Base-by-base conservation (phyloP, 495 filamentous ascomycete genomes). In the Daldinia grandis region DNA sequence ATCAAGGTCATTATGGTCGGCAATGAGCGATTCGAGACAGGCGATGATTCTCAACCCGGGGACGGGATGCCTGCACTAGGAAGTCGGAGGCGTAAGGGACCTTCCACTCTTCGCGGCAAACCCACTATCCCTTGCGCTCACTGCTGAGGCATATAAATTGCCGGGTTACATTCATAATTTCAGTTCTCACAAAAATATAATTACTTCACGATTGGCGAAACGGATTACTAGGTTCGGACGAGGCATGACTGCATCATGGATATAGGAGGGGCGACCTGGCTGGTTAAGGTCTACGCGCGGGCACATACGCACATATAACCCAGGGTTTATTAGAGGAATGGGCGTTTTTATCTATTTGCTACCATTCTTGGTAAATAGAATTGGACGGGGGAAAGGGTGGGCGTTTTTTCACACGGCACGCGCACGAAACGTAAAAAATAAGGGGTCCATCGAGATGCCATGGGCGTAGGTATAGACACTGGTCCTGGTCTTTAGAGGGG, bases 1-100 rank as follows among this genome's bases (percentile, higher is more conserved):
- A 82, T 92, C 65, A 92, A 92, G 76, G 74, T 92, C 28, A 79
- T 92, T 33, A 86, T 82, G 30, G 78, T 88, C 6, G 89, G 89
- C 25, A 84, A 87, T 63, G 89, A 90, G 73, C 78, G 86, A 42
- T 90, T 88, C 73, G 87, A 82, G 51, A 74, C 74, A n/a, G 61
- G 62, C 5, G 71, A 73, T n/a, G 68, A 74, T 30, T 63, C 69
- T 10, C 51, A 75, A 44, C 68, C 73, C 14, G 77, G 68, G 14
- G 76, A 76, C 54, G 71, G 72, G 21, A 51, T 76, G 63, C 74
- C 72, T 15, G 74, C 71, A 53, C 58, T 80, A 63, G 65, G 68
- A 27, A 75, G 58, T 63, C 68, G 74, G 47, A 76, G 75, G 64
- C 73, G 77, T 67, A 80, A 78, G 73, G 78, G 72, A 17, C 67